Evolutionary conservation across 148 eudicot species (phyloP).

Genomic region (Polygonum maritimum): DNA sequence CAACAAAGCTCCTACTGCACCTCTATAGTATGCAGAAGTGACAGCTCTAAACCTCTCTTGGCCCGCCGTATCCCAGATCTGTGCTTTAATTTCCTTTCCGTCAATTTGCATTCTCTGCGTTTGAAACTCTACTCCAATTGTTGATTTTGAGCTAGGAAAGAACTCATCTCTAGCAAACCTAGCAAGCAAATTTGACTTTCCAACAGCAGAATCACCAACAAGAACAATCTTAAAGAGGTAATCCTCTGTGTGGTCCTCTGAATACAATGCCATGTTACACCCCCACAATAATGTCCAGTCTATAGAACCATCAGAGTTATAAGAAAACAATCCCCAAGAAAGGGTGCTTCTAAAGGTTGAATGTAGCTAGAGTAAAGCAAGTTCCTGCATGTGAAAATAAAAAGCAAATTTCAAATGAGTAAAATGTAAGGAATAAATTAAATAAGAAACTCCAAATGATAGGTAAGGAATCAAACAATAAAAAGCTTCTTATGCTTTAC

Average conservation of each 20-base stretch:
- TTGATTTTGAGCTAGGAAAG: constrained; percentile 79
- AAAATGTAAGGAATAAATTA: neutral
- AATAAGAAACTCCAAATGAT: neutral
- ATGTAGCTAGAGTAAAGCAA: neutral
- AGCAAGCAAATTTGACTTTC: constrained; percentile 91
- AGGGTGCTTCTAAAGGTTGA: neutral
- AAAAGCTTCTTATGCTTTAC: neutral
- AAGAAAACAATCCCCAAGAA: constrained; percentile 3
- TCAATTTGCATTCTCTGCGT: constrained; percentile 79
- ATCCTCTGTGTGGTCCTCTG: constrained; percentile 65
- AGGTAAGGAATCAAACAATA: neutral
- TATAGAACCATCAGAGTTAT: constrained; percentile 26
- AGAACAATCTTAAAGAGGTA: constrained; percentile 91
- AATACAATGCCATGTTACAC: constrained; percentile 49
- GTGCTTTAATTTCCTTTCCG: constrained; percentile 93
- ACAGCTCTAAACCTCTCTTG: constrained; percentile 98
- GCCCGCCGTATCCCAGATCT: constrained; percentile 99
- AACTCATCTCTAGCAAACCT: constrained; percentile 96
- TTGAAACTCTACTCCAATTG: constrained; percentile 96
- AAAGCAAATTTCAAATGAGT: neutral
- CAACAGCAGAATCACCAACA: constrained; percentile 93
- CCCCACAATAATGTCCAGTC: constrained; percentile 14
- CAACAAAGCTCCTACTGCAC: constrained; percentile 95
- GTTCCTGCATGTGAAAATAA: neutral
- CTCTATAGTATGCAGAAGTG: constrained; percentile 94